Evolutionary conservation across 495 filamentous ascomycete species (phyloP).

Genomic region (Aspergillus leporis): DNA sequence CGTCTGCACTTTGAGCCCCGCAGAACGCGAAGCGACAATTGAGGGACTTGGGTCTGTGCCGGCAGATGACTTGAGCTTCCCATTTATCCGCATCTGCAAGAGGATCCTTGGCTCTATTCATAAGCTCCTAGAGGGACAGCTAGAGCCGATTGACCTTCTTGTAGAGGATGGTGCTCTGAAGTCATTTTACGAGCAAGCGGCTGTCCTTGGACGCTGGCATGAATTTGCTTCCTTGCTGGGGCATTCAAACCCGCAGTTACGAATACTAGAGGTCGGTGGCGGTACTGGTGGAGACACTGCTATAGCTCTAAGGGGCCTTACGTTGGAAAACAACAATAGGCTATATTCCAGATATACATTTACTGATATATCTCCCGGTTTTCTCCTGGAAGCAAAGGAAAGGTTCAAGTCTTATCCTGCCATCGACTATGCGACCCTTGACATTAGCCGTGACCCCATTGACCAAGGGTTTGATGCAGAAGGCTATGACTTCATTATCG

Average conservation of each 20-base stretch:
- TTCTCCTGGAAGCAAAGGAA: conserved; percentile 49
- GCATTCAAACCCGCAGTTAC: conserved; percentile 38
- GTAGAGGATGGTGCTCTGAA: conserved; percentile 26
- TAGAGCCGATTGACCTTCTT: conserved; percentile 29
- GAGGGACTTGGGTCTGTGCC: background rate
- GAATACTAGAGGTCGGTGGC: conserved; percentile 49
- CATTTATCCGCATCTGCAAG: background rate
- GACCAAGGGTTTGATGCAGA: conserved; percentile 48
- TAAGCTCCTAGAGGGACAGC: conserved; percentile 12
- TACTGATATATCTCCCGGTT: conserved; percentile 48
- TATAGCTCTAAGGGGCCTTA: conserved; percentile 21
- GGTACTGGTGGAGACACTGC: conserved; percentile 43
- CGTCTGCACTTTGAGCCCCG: background rate
- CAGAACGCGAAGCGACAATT: background rate
- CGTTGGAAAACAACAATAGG: conserved; percentile 15
- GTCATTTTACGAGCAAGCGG: conserved; percentile 24
- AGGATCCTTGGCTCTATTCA: conserved; percentile 1
- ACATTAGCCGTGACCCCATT: conserved; percentile 49
- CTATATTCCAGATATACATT: conserved; percentile 32
- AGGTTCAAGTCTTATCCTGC: conserved; percentile 35
- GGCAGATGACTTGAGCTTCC: background rate
- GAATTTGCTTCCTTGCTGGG: conserved; percentile 26
- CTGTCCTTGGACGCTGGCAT: conserved; percentile 8
- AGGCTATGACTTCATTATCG: conserved; percentile 55
- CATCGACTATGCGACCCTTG: conserved; percentile 45